Base-by-base conservation (phyloP, 148 eudicot species). In the Linanthus parryae region DNA sequence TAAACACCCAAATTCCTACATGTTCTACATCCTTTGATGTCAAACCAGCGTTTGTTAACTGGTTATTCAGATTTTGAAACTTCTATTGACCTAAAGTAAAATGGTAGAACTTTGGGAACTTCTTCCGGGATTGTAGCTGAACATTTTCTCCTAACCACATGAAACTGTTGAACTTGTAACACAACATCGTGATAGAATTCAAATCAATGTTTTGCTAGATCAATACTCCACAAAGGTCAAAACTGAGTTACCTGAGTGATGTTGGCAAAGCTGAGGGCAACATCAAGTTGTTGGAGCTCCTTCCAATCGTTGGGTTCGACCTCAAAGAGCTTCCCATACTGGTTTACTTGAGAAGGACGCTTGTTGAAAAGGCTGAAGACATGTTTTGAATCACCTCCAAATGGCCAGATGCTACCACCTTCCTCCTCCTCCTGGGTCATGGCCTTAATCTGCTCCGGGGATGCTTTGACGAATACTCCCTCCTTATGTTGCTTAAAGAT, bases 161-260 rank as follows among this genome's bases (percentile, higher is more conserved):
- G n/a, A n/a, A n/a, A n/a, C n/a, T n/a, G n/a, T n/a, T n/a, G n/a
- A n/a, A n/a, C n/a, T n/a, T n/a, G n/a, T n/a, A n/a, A n/a, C n/a
- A n/a, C n/a, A n/a, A n/a, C n/a, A n/a, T n/a, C n/a, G n/a, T n/a
- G n/a, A n/a, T n/a, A n/a, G n/a, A n/a, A n/a, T n/a, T n/a, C n/a
- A n/a, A n/a, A n/a, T n/a, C n/a, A n/a, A n/a, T n/a, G n/a, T n/a
- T n/a, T n/a, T n/a, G n/a, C n/a, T n/a, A n/a, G n/a, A n/a, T n/a
- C n/a, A n/a, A n/a, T n/a, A n/a, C n/a, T n/a, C n/a, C n/a, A n/a
- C n/a, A n/a, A n/a, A n/a, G n/a, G n/a, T n/a, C n/a, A n/a, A n/a
- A n/a, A n/a, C n/a, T n/a, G n/a, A n/a, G n/a, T n/a, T 57, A 82
- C 97, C 77, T 55, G 66, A 8, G 96, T 71, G 59, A 91, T 57